Base-by-base conservation (phyloP, 108 stramenopile genomes). In the Aurantiochytrium sp. region DNA sequence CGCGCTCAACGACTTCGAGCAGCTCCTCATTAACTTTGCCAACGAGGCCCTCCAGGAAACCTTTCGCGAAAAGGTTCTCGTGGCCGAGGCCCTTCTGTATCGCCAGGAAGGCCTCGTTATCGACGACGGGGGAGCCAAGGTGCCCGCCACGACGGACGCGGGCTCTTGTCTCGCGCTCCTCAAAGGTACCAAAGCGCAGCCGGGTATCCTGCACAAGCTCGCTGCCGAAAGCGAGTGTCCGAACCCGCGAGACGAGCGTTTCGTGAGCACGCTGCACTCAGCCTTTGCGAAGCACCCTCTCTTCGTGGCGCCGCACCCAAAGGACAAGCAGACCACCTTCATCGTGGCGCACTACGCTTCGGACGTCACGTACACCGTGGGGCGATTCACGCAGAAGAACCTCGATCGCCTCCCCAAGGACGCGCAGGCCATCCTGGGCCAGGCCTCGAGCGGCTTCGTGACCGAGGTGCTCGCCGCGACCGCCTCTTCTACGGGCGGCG, bases 361-460 rank as follows among this genome's bases (percentile, higher is more conserved):
- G 1, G 68, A 68, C 30, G 89, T 89, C 42, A 19, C 24, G 0
- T 90, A 90, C 81, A 53, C 54, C 8, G 54, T 90, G 24, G 36
- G 31, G 41, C 86, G 31, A 42, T 90, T 90, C 68, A 54, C 87
- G 6, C 87, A 90, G n/a, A 90, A 90, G 55, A 90, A 90, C 24
- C 52, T 85, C 24, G 90, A 90, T 41, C 85, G 87, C 19, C 30
- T 90, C 5, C 90, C 87, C 42, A 22, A 69, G 8, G 90, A 90
- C 31, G 85, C 85, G 21, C 22, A 34, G 31, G 85, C 36, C 22
- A 53, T 89, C 15, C 17, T 88, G 15, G 41, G 42, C 8, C 8
- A 53, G 31, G 86, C 88, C 31, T n/a, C 19, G 3, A 12, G 27
- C 48, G 21, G 5, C 19, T 86, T 90, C 36, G 55, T 90, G 17